These are phyloP conservation scores for Kandelia obovata DNA, from an alignment of 345 rosid species.

Conservation along the genomic window DNA sequence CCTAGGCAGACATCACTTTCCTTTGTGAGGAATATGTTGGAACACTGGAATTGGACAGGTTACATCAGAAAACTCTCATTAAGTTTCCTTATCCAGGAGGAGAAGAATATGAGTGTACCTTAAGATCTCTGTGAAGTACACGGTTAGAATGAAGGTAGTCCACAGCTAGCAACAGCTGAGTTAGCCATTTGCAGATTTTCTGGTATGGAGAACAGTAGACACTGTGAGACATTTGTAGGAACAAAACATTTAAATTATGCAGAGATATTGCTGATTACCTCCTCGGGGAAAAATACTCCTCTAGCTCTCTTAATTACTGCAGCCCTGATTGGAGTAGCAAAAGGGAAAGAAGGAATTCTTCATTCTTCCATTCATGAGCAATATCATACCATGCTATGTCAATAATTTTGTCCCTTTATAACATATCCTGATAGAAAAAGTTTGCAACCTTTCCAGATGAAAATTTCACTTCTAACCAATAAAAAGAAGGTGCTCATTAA, in stretches of 20 bases:
- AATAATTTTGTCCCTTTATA: not conserved
- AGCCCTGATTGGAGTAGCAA: slow-evolving; percentile 47
- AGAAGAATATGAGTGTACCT: slow-evolving; percentile 41
- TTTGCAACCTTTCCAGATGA: not conserved
- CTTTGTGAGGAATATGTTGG: slow-evolving; percentile 86
- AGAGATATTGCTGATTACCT: slow-evolving; percentile 45
- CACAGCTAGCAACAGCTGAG: slow-evolving; percentile 86
- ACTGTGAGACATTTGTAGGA: not conserved
- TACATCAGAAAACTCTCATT: slow-evolving; percentile 22
- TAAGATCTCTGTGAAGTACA: slow-evolving; percentile 92
- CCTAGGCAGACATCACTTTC: slow-evolving; percentile 83
- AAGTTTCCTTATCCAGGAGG: slow-evolving; percentile 3
- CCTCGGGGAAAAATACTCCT: slow-evolving; percentile 73
- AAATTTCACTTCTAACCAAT: not conserved
- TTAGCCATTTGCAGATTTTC: slow-evolving; percentile 94
- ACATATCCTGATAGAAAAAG: not conserved
- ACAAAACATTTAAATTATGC: not conserved
- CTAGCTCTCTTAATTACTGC: slow-evolving; percentile 76
- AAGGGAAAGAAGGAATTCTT: slow-evolving; percentile 3
- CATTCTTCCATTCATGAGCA: not conserved
- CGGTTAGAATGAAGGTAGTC: slow-evolving; percentile 95
- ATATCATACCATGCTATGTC: not conserved
- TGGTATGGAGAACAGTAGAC: slow-evolving; percentile 28
- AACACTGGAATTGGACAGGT: slow-evolving; percentile 59
- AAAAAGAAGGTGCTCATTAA: no score